phyloP scores from a whole-genome alignment of 257 asterid species.

The Vinca minor region DNA sequence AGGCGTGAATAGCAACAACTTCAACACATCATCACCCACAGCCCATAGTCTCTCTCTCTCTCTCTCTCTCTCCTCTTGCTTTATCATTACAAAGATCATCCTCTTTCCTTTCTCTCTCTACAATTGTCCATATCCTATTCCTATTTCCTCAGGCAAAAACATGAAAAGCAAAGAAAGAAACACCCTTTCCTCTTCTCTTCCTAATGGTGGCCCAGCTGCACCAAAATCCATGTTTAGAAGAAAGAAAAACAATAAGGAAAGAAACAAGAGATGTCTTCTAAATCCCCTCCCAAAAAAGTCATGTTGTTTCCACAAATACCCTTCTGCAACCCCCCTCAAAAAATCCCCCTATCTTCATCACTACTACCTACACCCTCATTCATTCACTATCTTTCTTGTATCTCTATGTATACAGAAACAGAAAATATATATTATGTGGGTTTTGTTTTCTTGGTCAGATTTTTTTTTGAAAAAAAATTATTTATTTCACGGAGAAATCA shows the following conservation, averaged over 20 bases:
- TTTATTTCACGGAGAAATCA: too few species aligned
- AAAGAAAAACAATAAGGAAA: conserved; percentile 4
- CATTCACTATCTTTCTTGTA: conserved; percentile 2
- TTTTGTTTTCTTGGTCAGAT: conserved; percentile 84
- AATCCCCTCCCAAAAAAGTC: conserved; percentile 39
- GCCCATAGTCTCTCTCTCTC: conserved; percentile 6
- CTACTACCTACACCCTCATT: conserved; percentile 30
- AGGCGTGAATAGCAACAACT: conserved; percentile 36
- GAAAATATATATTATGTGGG: conserved; percentile 40
- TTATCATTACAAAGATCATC: conserved; percentile 24
- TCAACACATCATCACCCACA: conserved; percentile 24
- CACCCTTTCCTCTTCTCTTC: conserved; percentile 12
- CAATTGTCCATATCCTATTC: conserved; percentile 17
- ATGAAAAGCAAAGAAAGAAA: conserved; percentile 26
- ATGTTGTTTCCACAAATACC: conserved; percentile 56
- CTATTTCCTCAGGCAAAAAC: conserved; percentile 14
- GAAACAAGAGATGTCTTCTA: conserved; percentile 27
- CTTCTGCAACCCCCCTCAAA: conserved; percentile 77
- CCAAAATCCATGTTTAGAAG: conserved; percentile 17
- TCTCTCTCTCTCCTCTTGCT: conserved; percentile 24
- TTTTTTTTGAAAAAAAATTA: conserved; percentile 56
- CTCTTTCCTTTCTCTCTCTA: conserved; percentile 22
- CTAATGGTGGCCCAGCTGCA: conserved; percentile 37
- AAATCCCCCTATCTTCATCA: conserved; percentile 27
- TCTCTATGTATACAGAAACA: conserved; percentile 11